Evolutionary conservation across 2,329 filamentous ascomycete genomes (phyloP).

Genomic region (Pleomassaria siparia): DNA sequence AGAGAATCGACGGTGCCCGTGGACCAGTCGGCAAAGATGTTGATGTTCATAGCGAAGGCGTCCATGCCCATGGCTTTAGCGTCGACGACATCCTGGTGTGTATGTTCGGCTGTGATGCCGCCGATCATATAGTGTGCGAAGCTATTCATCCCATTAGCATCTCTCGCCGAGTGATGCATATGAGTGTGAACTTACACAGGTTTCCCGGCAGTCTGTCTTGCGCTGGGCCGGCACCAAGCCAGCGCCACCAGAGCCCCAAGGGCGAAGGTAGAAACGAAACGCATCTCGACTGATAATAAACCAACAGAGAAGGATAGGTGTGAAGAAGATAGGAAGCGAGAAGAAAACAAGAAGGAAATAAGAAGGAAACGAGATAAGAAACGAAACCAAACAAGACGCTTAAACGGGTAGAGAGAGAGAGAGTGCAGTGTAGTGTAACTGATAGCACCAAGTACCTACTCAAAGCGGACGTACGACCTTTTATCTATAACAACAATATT

Average conservation of each 20-base stretch:
- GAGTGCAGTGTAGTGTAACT: no score
- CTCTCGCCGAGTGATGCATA: not conserved
- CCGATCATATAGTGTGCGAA: constrained; percentile 31
- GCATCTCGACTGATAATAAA: constrained; percentile 6
- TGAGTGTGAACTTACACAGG: constrained; percentile 8
- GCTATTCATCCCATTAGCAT: constrained; percentile 6
- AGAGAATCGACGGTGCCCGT: constrained; percentile 27
- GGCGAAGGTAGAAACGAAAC: constrained; percentile 5
- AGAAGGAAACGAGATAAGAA: not conserved
- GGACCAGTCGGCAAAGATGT: constrained; percentile 23
- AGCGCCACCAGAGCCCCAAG: constrained; percentile 8
- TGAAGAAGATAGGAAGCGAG: not conserved
- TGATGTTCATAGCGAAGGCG: constrained; percentile 40
- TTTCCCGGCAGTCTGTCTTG: constrained; percentile 6
- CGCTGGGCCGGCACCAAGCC: constrained; percentile 2
- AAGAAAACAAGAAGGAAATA: not conserved
- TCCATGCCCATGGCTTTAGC: constrained; percentile 35
- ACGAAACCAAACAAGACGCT: not conserved
- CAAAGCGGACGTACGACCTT: no score
- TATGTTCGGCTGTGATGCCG: constrained; percentile 19
- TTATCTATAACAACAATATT: no score
- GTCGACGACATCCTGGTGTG: constrained; percentile 28
- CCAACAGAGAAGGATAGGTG: not conserved
- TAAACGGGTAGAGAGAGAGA: no score
- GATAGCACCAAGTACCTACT: no score